phyloP scores from a whole-genome alignment of 768 basidiomycete species.

The Pisolithus albus region DNA sequence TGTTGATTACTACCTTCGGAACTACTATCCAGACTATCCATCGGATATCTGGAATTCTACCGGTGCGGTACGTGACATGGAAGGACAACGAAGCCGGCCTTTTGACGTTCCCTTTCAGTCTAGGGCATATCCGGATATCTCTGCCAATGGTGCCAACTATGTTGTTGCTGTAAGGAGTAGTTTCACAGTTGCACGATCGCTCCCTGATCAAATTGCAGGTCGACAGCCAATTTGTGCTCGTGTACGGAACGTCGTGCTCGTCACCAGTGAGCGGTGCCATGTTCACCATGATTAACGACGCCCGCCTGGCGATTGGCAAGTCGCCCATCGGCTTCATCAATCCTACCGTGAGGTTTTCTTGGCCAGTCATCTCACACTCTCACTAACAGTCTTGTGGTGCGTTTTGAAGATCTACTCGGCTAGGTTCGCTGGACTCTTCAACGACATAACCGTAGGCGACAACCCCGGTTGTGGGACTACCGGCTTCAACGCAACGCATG shows the following conservation, averaged over 20 bases:
- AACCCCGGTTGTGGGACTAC: too few relatives aligned
- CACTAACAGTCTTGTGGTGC: too few relatives aligned
- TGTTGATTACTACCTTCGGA: constrained; percentile 13
- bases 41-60: constrained; percentile 25
- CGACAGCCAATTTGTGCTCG: constrained; percentile 33
- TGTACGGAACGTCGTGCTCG: constrained; percentile 29
- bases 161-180: constrained; percentile 12
- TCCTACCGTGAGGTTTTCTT: too few relatives aligned
- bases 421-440: too few relatives aligned
- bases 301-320: constrained; percentile 22
- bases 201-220: constrained; percentile 18
- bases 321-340: neutral
- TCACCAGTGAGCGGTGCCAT: constrained; percentile 12
- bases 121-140: constrained; percentile 25
- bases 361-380: too few relatives aligned
- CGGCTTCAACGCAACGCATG: too few relatives aligned
- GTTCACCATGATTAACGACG: constrained; percentile 23
- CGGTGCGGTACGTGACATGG: constrained; percentile 9
- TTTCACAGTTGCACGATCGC: neutral
- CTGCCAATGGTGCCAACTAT: constrained; percentile 23
- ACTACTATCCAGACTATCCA: constrained; percentile 27
- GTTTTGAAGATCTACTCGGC: too few relatives aligned
- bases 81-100: too few relatives aligned
- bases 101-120: too few relatives aligned
- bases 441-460: too few relatives aligned